Evolutionary conservation across 2,329 filamentous ascomycete species (phyloP).

Genomic region (Clonostachys byssicola): DNA sequence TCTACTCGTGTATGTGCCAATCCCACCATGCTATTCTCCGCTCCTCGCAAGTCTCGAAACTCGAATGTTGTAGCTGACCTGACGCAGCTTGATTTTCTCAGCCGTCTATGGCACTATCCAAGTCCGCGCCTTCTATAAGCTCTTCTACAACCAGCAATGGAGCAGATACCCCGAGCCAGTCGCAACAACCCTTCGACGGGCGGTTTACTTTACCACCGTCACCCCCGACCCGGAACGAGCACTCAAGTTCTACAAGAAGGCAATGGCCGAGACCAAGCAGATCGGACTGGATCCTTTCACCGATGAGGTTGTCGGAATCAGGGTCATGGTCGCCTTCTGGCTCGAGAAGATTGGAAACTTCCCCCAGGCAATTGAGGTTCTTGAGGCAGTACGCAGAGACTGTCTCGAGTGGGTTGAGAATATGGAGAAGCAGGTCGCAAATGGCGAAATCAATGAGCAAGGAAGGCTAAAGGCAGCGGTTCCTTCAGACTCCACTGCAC

Average conservation of each 20-base stretch:
- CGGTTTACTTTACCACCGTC: constrained; percentile 82
- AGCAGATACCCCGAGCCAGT: constrained; percentile 64
- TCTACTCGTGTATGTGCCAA: constrained; percentile 19
- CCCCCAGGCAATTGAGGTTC: constrained; percentile 66
- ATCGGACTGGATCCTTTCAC: constrained; percentile 82
- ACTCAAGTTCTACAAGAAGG: constrained; percentile 78
- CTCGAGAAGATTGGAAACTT: constrained; percentile 73
- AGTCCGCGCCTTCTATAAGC: constrained; percentile 42
- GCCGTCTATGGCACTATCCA: constrained; percentile 19
- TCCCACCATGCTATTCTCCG: no score
- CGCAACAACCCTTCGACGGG: constrained; percentile 74
- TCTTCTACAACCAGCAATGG: constrained; percentile 51
- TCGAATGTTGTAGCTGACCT: no score
- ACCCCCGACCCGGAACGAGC: constrained; percentile 71
- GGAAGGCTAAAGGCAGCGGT: constrained; percentile 18
- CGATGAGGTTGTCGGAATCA: constrained; percentile 86
- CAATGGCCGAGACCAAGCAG: constrained; percentile 69
- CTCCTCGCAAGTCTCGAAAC: no score
- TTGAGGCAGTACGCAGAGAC: constrained; percentile 73
- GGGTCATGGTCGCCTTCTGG: constrained; percentile 75
- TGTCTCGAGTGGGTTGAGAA: constrained; percentile 56
- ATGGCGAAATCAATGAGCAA: constrained; percentile 37
- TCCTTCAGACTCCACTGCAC: neutral
- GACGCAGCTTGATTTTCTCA: no score
- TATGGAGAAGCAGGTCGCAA: constrained; percentile 44